Evolutionary conservation across 176 grass and related monocot genomes (phyloP).

Genomic region (sorghum (Sorghum bicolor)): Sorghum_bicolor_NCBIv3 NC_012870.2:11319001-11319500

Average conservation of each 20-base stretch:
- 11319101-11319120: neutral
- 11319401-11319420: too few species aligned
- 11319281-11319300: slow-evolving; percentile 27
- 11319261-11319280: slow-evolving; percentile 25
- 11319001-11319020: neutral
- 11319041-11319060: neutral
- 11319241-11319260: slow-evolving; percentile 10
- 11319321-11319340: too few species aligned
- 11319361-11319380: too few species aligned
- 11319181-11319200: neutral
- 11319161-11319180: neutral
- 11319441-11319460: too few species aligned
- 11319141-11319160: neutral
- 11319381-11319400: too few species aligned
- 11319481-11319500: too few species aligned
- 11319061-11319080: neutral
- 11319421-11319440: too few species aligned
- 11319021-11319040: neutral
- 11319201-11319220: neutral
- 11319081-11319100: neutral
- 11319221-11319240: neutral
- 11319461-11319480: too few species aligned
- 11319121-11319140: neutral
- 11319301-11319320: neutral
- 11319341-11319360: too few species aligned